Evolutionary conservation across 352 stramenopile genomes (phyloP), one percentile per base, ranked within the genome.

Genomic region (Saprolegnia diclina): DNA sequence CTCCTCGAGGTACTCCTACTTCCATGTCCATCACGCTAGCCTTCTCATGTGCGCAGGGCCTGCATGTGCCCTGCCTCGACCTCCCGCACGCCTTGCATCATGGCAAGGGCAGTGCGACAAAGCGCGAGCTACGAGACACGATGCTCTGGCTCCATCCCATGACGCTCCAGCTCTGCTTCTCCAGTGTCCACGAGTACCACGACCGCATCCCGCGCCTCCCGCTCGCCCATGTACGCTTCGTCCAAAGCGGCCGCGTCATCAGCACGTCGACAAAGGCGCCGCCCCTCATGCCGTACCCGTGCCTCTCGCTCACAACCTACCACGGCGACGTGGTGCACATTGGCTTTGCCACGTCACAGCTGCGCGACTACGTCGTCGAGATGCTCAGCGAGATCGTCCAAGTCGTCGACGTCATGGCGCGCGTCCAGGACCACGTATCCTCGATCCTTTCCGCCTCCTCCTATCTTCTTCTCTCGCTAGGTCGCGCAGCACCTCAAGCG

Each of bases 361-460:
- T 29, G 24, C 61, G 61, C 26, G 48, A 67, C 48, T 13, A 9
- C 5, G 29, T 67, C 16, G 32, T 67, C 26, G 2, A 40, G 21
- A 67, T 50, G n/a, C 45, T 67, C 48, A 1, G 42, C 32, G 61
- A 54, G 16, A 54, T 67, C 42, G 14, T 67, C 48, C 56, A 67
- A n/a, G 61, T 67, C 19, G 24, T 67, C 48, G 61, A 67, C 29
- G 61, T 67, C 32, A 67, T 67, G 61, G 37, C 61, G 44, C 22
- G 32, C 13, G 32, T 67, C 18, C 38, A 67, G 24, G 61, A 67
- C 42, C 61, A 67, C 10, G 61, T 67, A 21, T 2, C 3, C n/a
- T 13, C 13, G 16, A 24, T 35, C 46, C 21, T 52, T 52, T 52
- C 21, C 45, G 21, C 45, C 18, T 52, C n/a, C n/a, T n/a, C n/a